These are phyloP conservation scores for Beauveria scarabaeidicola DNA, from an alignment of 2,329 filamentous ascomycete species.

Conservation along the genomic window DNA sequence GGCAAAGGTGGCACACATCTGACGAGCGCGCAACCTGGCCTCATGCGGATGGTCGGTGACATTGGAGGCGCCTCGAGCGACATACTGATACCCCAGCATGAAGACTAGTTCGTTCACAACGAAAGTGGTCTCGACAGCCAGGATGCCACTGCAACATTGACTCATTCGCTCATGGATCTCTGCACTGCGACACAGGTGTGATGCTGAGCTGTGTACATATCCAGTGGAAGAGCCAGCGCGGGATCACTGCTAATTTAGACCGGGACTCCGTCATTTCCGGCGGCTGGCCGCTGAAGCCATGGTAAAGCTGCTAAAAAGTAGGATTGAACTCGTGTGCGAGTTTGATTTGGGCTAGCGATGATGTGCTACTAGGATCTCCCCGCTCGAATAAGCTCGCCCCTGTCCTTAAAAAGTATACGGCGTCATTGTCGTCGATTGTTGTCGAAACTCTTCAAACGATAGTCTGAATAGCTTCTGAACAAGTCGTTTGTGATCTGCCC, in stretches of 20 bases:
- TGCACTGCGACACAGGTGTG: background rate
- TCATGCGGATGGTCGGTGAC: background rate
- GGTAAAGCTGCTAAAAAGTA: background rate
- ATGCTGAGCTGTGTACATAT: background rate
- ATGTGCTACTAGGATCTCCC: conserved; percentile 9
- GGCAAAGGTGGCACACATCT: background rate
- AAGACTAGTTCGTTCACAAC: background rate
- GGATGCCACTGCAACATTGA: background rate
- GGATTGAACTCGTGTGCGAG: background rate
- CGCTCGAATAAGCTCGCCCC: background rate
- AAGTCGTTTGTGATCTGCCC: background rate
- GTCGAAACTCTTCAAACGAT: background rate
- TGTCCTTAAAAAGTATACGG: background rate
- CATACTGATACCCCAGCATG: background rate
- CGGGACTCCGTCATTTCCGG: background rate
- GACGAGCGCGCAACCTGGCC: background rate
- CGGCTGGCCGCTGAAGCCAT: background rate
- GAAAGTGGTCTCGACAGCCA: background rate
- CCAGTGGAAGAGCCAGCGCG: background rate
- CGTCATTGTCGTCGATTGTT: background rate
- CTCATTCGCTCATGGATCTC: background rate
- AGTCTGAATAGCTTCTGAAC: background rate
- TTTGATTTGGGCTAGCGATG: background rate
- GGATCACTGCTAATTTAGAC: background rate
- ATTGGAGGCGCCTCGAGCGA: background rate